Conservation (phyloP, 1,139 yeast genomes). For the Martiniozyma asiatica region DNA sequence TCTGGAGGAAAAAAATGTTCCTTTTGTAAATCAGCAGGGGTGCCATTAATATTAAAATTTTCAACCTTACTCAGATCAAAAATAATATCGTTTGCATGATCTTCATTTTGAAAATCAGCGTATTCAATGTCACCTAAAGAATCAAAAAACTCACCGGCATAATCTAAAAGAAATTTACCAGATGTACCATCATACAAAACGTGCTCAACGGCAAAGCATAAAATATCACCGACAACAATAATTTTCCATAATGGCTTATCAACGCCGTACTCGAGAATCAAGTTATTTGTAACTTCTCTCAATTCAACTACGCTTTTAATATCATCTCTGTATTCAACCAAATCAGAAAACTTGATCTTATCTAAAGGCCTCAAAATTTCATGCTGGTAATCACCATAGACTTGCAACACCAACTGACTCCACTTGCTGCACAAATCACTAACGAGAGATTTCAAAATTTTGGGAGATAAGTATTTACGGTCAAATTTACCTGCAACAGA, state of each 20-base stretch:
- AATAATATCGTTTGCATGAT: not conserved
- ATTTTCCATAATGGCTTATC: constrained; percentile 12
- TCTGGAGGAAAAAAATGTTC: not conserved
- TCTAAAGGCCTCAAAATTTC: not conserved
- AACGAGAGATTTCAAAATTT: not conserved
- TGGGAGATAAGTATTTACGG: no score
- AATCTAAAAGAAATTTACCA: constrained; percentile 24
- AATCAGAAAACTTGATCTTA: not conserved
- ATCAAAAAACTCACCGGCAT: no score
- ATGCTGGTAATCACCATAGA: not conserved
- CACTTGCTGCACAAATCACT: constrained; percentile 1
- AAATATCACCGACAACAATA: constrained; percentile 5
- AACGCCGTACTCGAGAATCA: constrained; percentile 1
- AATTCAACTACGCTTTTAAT: not conserved
- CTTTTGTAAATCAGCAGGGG: constrained; percentile 2
- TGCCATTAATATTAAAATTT: constrained; percentile 1
- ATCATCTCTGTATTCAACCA: not conserved
- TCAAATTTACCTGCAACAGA: no score
- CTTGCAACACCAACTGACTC: constrained; percentile 3
- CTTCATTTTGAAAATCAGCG: not conserved
- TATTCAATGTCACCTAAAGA: no score
- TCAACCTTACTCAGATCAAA: constrained; percentile 1
- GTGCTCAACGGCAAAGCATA: constrained; percentile 27
- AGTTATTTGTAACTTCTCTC: no score
- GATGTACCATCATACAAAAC: constrained; percentile 29